Evolutionary conservation across 2,329 filamentous ascomycete species (phyloP), one percentile per base, ranked within the genome.

Genomic region (Pyricularia sp.): DNA sequence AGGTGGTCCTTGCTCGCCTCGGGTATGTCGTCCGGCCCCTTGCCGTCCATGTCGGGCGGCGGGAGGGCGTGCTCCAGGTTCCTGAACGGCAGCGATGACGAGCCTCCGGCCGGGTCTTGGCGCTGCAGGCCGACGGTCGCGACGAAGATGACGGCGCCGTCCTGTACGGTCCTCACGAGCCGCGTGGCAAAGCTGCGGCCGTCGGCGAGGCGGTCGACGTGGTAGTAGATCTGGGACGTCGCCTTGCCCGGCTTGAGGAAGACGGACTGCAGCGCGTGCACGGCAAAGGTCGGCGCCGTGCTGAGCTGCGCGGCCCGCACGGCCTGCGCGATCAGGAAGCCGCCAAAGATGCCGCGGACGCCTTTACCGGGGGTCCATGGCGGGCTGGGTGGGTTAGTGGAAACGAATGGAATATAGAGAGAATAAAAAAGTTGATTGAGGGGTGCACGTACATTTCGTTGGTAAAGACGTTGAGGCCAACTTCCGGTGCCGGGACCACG

Each of bases 141-240:
- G 58, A 64, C 9, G 33, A 26, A 64, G 33, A 68, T 33, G 67
- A 28, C 31, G 12, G 10, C 10, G 23, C 59, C 67, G 31, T 12
- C 67, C 67, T 68, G 67, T 9, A 36, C 33, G 67, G 67, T 58
- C 30, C 67, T n/a, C 50, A 68, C 67, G 67, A 64, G 30, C 23
- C 67, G 67, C 58, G 67, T 68, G 67, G 33, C 58, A 36, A 68
- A 68, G 67, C n/a, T 68, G 67, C 67, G 67, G 23, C 67, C 67
- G 58, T 68, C 67, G 58, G 31, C 23, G 31, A 55, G 12, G 59
- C 67, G 67, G 12, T 68, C 67, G 6, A 68, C 67, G 28, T 25
- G 31, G 59, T 68, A 68, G 58, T 64, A 28, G 31, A 68, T 64
- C 10, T 23, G 58, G 30, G 67, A n/a, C 17, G 23, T 17, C 31